Base-by-base conservation (phyloP, 2,329 filamentous ascomycete genomes). In the Fusarium keratoplasticum region DNA sequence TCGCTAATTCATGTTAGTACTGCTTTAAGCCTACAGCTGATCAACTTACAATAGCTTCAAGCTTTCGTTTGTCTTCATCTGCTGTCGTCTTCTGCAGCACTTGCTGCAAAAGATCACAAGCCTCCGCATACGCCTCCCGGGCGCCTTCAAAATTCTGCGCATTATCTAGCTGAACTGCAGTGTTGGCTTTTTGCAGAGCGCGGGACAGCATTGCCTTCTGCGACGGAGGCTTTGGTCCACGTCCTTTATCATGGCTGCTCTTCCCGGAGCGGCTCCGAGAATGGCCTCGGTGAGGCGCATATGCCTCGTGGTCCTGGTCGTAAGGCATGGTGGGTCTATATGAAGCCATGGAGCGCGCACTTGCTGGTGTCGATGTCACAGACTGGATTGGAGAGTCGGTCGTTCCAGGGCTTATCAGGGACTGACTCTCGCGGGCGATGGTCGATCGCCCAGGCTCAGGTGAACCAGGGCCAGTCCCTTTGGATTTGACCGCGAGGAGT, bases 161-260 rank as follows among this genome's bases (percentile, higher is more conserved):
- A 88, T 98, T 98, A 84, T 99, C 96, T 44, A 99, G 89, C 75
- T 98, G 89, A 29, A 99, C 96, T 25, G 96, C 96, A 14, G 94
- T 96, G 80, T 99, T 98, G 59, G 96, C 96, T 84, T 98, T 98
- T 81, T 97, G 93, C 64, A 99, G 86, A 1, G 96, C 96, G 77
- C 94, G 94, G n/a, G 96, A 98, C 38, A 99, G 88, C 95, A 98
- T 98, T 13, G 92, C 94, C 86, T 98, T 98, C 81, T 98, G 93
- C 1, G 93, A 95, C 16, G 90, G 90, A n/a, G 84, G 84, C 71
- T 87, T 87, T n/a, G 69, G 44, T 18, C 70, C 66, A 11, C 80
- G 78, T 50, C 64, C 64, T 63, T 76, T 83, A 36, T 84, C 82
- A 36, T 68, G 71, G 64, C 82, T 83, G 14, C 80, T 77, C 38